Evolutionary conservation across 768 basidiomycete species (phyloP), one percentile per base, ranked within the genome.

Genomic region (Lentinula aciculospora): DNA sequence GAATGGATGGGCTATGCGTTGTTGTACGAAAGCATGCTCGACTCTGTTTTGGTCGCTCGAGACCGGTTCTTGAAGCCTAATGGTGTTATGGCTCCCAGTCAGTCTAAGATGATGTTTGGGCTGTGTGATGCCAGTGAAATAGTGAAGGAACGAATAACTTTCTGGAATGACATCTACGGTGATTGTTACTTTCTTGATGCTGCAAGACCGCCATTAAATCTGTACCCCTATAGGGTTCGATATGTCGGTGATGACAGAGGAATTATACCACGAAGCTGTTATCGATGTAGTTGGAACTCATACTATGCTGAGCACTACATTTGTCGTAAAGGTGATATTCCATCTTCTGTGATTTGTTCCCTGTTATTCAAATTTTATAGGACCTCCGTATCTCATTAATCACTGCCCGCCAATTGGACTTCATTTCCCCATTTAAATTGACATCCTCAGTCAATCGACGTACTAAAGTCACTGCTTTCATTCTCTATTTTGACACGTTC

Each of bases 1-100:
- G 96, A 99, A 71, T 98, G 96, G 96, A 98, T 98, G 96, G 94
- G 86, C 15, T 93, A 92, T 65, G 88, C 86, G 1, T 75, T 93
- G 23, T 80, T 98, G 21, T 98, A 98, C 70, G 96, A 99, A 71
- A 92, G 89, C 42, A 98, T 99, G 96, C 81, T 98, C 32, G 96
- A 98, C 70, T 96, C 94, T 1, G 96, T 99, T 17, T 75, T 99
- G 19, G 73, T 76, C 60, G 96, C 96, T 0, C 81, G 96, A 17
- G 94, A 98, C 69, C 81, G 88, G 21, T 98, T 93, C 73, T 77
- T 98, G 31, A 75, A 76, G 48, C 82, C 86, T 0, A 71, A 68
- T 0, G 81, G 95, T 1, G 73, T 97, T 25, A 88, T 98, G 86
- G 93, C 89, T 1, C 95, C 96, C 0, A 92, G 88, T 62, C 92